phyloP scores from a whole-genome alignment of 352 stramenopile genomes.

The Pythium phragmitis region DNA sequence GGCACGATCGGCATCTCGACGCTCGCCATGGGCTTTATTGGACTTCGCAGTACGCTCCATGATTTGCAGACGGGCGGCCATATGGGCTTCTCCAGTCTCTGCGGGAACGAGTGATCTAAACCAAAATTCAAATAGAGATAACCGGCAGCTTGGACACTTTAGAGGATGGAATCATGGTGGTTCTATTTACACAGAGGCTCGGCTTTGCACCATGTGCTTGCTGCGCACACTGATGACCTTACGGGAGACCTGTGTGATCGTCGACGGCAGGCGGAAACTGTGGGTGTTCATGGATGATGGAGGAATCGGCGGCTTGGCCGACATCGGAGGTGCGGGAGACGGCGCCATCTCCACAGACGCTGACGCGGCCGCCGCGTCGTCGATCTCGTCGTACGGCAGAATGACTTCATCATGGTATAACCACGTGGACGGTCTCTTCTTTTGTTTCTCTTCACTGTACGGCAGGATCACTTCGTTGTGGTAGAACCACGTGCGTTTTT shows the following conservation, averaged over 20 bases:
- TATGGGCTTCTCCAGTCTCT: constrained; percentile 71
- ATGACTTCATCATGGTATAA: constrained; percentile 31
- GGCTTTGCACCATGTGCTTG: constrained; percentile 32
- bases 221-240: constrained; percentile 65
- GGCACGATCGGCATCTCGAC: constrained; percentile 71
- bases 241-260: constrained; percentile 21
- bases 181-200: constrained; percentile 18
- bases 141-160: neutral
- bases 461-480: neutral
- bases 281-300: neutral
- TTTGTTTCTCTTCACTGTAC: neutral
- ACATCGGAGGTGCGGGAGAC: neutral
- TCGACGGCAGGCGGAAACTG: constrained; percentile 9
- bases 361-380: neutral
- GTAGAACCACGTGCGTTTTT: no score
- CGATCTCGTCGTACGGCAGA: constrained; percentile 23
- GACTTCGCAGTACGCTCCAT: constrained; percentile 48
- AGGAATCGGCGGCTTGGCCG: constrained; percentile 13
- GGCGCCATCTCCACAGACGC: neutral
- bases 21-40: constrained; percentile 67
- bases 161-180: neutral
- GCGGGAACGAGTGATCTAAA: constrained; percentile 42
- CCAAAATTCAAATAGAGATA: neutral
- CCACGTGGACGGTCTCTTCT: constrained; percentile 25
- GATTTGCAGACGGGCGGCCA: constrained; percentile 60